Evolutionary conservation across 2,329 filamentous ascomycete species (phyloP), one percentile per base, ranked within the genome.

Genomic region (Calonectria pteridis): DNA sequence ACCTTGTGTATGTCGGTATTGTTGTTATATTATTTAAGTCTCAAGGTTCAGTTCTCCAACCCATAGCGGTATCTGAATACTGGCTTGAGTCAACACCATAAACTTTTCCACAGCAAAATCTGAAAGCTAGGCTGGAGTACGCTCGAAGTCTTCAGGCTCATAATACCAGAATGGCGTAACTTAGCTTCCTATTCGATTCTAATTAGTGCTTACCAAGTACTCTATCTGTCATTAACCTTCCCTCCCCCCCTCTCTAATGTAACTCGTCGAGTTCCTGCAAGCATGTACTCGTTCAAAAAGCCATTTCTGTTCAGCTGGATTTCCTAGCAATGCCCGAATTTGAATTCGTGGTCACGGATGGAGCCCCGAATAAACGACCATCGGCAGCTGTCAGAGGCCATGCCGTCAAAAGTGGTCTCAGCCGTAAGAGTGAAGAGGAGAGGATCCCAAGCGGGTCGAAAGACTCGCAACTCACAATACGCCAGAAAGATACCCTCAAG

Each of bases 351-450:
- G 67, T 77, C 13, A 67, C 73, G 29, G 64, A 69, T 23, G 75
- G 69, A n/a, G 20, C 55, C 7, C 10, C 40, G 9, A 62, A 16
- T 14, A 69, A 73, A 62, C 71, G 75, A 7, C 65, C 75, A 23
- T 73, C 67, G 9, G 66, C 76, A 11, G 71, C 76, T 16, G 11
- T 67, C 13, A 73, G 75, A 43, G 75, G 74, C 18, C 75, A 76
- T 31, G 76, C 76, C 18, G 71, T 76, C n/a, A 76, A 70, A 46
- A 75, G 69, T 29, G 74, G 76, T 16, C 69, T 76, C 23, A 69
- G 70, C 31, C 74, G 73, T 53, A 77, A 77, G 51, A 67, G 31
- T 37, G 63, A 62, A 37, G 40, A 62, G 26, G n/a, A 55, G 20
- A n/a, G n/a, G n/a, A 53, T 23, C 35, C 28, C 26, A 33, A n/a